Base-by-base conservation (phyloP, 257 asterid species). In the Nicotiana tabacum region DNA sequence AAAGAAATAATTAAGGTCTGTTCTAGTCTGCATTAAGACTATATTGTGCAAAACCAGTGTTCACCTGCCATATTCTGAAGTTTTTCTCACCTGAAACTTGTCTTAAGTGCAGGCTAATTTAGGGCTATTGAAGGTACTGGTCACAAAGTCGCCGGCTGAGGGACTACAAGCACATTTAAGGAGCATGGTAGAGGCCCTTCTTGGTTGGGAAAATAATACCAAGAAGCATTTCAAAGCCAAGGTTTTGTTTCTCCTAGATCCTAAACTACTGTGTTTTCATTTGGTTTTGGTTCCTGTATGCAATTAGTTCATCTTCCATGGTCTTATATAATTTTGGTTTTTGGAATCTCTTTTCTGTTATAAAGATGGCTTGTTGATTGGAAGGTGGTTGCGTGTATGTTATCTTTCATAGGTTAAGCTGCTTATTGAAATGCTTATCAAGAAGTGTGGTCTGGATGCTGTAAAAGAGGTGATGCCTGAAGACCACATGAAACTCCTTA, bases 391-490 rank as follows among this genome's bases (percentile, higher is more conserved):
- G 65, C 32, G 12, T 83, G 65, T 68, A 74, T 74, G 33, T 43
- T 13, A 60, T 51, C 64, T 48, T 81, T 66, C 87, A 83, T 81
- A 96, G 98, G 93, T 96, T 76, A 96, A 96, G 87, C 86, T 89
- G 85, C 97, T 96, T 32, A 88, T 96, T 85, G 99, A 94, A 86
- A 96, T 96, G 98, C 98, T 96, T 33, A 92, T 96, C 87, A 96
- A 90, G 90, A 96, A 93, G 90, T 96, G 98, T 83, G 99, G 99
- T 48, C 27, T 96, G 83, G 97, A 91, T 88, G 97, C 98, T 82
- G 98, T 96, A 51, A 93, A 90, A 90, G 85, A 85, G 83, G 99
- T 94, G 80, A 94, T 93, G 97, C 99, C 99, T 61, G 94, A 91
- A 89, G 97, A 92, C 87, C 99, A 96, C 88, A 89, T 91, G 93